Percentiles rank a stretch among this genome's conserved stretches.
phyloP scores from a whole-genome alignment of 108 stramenopile genomes.

The Stephanodiscus minutulus region DNA sequence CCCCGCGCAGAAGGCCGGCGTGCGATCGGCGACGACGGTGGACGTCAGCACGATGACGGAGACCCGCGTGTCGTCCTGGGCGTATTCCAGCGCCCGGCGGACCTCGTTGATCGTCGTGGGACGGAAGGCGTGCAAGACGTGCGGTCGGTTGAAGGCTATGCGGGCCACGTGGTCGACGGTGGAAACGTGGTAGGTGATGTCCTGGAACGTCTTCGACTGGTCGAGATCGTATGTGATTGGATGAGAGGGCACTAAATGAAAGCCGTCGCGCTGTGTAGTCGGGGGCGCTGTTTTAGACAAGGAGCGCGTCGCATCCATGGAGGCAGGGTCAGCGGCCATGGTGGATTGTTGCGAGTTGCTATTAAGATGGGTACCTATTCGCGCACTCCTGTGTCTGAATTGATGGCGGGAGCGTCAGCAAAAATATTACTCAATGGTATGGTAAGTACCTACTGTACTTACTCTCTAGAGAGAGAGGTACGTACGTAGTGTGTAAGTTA shows the following conservation, averaged over 20 bases:
- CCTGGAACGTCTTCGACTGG: conserved; percentile 46
- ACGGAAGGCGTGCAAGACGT: conserved; percentile 91
- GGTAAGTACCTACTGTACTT: no score
- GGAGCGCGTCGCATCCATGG: conserved; percentile 80
- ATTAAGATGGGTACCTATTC: no score
- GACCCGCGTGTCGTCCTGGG: conserved; percentile 82
- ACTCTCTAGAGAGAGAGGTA: no score
- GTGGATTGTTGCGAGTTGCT: no score
- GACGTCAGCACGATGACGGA: conserved; percentile 82
- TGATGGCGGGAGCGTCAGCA: no score
- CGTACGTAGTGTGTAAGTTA: no score
- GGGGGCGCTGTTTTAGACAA: conserved; percentile 74
- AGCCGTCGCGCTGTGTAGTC: conserved; percentile 75
- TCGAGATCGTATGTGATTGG: conserved; percentile 73
- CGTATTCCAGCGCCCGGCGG: conserved; percentile 75
- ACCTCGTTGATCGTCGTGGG: conserved; percentile 93
- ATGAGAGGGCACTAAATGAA: conserved; percentile 63
- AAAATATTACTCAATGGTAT: no score
- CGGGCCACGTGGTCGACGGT: conserved; percentile 66
- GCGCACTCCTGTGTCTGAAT: no score
- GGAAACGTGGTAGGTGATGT: conserved; percentile 83
- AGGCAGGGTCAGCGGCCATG: conserved; percentile 42
- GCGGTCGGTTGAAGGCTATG: conserved; percentile 88
- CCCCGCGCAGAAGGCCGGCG: conserved; percentile 93
- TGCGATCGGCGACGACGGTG: conserved; percentile 55